Conservation (phyloP, 1,284 basidiomycete species). For the Ceratobasidium sp. region DNA sequence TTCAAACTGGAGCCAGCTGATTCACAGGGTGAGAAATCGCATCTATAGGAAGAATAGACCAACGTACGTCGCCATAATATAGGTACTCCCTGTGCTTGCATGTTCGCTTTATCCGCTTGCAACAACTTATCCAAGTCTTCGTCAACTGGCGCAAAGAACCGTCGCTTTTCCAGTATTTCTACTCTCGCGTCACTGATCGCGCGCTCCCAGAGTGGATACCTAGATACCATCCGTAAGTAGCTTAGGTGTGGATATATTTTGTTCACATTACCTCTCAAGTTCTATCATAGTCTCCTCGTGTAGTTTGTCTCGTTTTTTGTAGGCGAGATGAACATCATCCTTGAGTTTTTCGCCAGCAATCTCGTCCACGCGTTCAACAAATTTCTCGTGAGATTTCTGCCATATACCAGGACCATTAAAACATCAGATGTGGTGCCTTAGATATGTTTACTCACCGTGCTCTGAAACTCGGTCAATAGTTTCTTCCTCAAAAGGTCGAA, state of each 20-base stretch:
- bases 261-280: slow-evolving; percentile 19
- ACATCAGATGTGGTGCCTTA: too few relatives aligned
- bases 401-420: background rate
- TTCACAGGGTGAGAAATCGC: background rate
- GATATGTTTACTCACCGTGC: slow-evolving; percentile 5
- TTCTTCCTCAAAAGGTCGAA: slow-evolving; percentile 38
- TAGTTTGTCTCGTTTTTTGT: slow-evolving; percentile 43
- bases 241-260: background rate
- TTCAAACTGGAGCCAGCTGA: slow-evolving; percentile 31
- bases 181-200: slow-evolving; percentile 37
- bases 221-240: background rate
- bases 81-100: slow-evolving; percentile 40
- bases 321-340: slow-evolving; percentile 42
- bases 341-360: slow-evolving; percentile 39
- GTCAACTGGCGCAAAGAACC: slow-evolving; percentile 35
- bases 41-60: too few relatives aligned
- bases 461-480: slow-evolving; percentile 41
- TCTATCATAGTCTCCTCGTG: slow-evolving; percentile 44
- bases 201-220: slow-evolving; percentile 43
- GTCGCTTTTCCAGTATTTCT: slow-evolving; percentile 37
- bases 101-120: slow-evolving; percentile 31
- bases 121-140: slow-evolving; percentile 38
- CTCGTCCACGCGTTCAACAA: slow-evolving; percentile 39
- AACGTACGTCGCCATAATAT: slow-evolving; percentile 42
- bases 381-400: slow-evolving; percentile 45